Conservation (phyloP, 1,139 yeast species). For the Candida sp. region DNA sequence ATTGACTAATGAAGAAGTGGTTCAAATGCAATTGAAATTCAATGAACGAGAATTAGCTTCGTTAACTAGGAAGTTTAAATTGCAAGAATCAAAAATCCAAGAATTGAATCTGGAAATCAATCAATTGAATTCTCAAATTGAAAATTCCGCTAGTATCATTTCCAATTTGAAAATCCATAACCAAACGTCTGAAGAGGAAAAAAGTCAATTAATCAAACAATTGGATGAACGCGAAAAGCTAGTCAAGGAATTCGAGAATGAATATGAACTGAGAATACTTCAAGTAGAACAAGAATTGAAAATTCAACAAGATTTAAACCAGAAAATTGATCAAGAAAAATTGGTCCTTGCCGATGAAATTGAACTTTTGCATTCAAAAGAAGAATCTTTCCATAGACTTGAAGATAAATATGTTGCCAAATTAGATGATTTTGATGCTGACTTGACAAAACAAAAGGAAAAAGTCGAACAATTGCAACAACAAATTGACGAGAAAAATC, state of each 20-base stretch:
- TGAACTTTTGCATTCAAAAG: slow-evolving; percentile 1
- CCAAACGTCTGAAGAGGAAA: slow-evolving; percentile 11
- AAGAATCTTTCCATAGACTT: not conserved
- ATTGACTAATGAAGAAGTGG: slow-evolving; percentile 21
- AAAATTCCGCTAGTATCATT: slow-evolving; percentile 4
- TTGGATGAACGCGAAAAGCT: slow-evolving; percentile 14
- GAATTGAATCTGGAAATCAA: slow-evolving; percentile 8
- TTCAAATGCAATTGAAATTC: slow-evolving; percentile 25
- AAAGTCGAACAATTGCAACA: slow-evolving; percentile 6
- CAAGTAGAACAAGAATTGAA: slow-evolving; percentile 15
- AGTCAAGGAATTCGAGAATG: slow-evolving; percentile 16
- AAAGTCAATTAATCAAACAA: not conserved
- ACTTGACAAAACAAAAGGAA: slow-evolving; percentile 3
- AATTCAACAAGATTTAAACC: not conserved
- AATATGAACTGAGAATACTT: slow-evolving; percentile 9
- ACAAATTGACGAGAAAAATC: slow-evolving; percentile 12
- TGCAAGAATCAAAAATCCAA: slow-evolving; percentile 15
- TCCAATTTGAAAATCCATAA: slow-evolving; percentile 9
- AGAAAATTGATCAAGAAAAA: not conserved
- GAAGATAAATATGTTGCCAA: not conserved
- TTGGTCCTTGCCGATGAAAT: not conserved
- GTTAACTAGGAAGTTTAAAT: slow-evolving; percentile 21
- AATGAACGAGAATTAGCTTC: slow-evolving; percentile 30
- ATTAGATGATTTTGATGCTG: slow-evolving; percentile 4
- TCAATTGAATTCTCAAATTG: slow-evolving; percentile 8